Conservation (phyloP, 2,329 filamentous ascomycete species). For the Neoarthrinium moseri region DNA sequence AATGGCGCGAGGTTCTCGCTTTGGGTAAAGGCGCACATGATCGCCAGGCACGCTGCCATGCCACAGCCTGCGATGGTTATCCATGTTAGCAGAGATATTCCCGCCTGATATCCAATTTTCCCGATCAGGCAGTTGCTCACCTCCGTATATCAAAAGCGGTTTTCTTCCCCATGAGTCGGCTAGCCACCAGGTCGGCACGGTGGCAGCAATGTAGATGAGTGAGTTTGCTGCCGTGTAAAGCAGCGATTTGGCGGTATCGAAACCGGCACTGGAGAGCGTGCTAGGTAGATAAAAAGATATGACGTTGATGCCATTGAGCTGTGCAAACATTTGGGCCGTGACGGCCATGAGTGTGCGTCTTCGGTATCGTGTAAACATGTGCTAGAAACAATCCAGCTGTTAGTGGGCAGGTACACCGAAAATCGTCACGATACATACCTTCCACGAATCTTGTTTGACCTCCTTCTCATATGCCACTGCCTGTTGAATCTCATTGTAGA, state of each 20-base stretch:
- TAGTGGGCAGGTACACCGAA: too few species aligned
- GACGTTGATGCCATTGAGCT: slow-evolving; percentile 1
- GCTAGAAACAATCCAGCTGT: too few species aligned
- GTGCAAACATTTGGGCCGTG: background rate
- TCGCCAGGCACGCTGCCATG: too few species aligned
- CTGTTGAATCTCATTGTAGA: background rate
- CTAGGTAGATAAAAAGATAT: background rate
- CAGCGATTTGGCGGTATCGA: background rate
- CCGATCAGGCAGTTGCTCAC: background rate
- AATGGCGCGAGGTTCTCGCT: background rate
- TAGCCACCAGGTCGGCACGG: background rate
- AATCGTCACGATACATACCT: too few species aligned
- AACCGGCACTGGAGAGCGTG: background rate
- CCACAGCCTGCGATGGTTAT: background rate
- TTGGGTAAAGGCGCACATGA: background rate
- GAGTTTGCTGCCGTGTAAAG: background rate
- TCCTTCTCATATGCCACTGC: background rate
- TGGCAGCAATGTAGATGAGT: background rate
- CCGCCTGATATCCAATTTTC: background rate
- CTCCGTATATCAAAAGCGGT: background rate
- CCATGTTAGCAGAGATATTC: too few species aligned
- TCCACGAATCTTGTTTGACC: too few species aligned
- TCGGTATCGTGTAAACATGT: background rate
- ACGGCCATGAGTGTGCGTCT: background rate
- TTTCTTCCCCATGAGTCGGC: background rate